Evolutionary conservation across 2,329 filamentous ascomycete genomes (phyloP), one percentile per base, ranked within the genome.

Genomic region (Cladophialophora psammophila): DNA sequence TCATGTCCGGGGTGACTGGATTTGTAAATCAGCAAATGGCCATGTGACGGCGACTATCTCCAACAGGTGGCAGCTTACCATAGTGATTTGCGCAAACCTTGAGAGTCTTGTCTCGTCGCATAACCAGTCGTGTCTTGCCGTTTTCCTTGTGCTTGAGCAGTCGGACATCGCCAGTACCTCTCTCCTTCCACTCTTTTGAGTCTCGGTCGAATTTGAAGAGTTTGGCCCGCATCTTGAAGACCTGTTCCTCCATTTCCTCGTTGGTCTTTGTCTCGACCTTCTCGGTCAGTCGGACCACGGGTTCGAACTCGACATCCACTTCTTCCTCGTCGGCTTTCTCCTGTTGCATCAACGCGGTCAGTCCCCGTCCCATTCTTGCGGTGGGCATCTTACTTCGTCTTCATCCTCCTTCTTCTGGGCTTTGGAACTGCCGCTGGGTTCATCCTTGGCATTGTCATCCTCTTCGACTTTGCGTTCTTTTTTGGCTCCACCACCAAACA

Each of bases 31-130:
- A 78, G 70, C 60, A 74, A 53, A 38, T 40, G 32, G 38, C 42
- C 59, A 54, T 34, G 6, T 9, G 20, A 5, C 45, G 20, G 18
- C 20, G 35, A 20, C 20, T 20, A 40, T 8, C 2, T 12, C 53
- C n/a, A 8, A 20, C 8, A 53, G 35, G 31, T 20, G 5, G 26
- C 20, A 36, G 84, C 91, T 77, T 90, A 97, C 94, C 90, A 84
- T 99, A 99, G 87, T 99, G 95, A 87, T 99, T 99, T 79, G 95
- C 95, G 90, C 95, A 99, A 83, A 99, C 95, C 88, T 99, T 99
- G 84, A 98, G 89, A 69, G 95, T 99, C 92, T 98, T 98, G 86
- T 99, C 95, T 80, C 95, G 89, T 81, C 95, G 91, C 95, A 99
- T 99, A 75, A 99, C 95, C 76, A 99, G 86, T 75, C 95, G 90